A percentile compares a stretch with the other conserved stretches of the same genome.
phyloP scores from a whole-genome alignment of 73 alveolate genomes.

The Paramecium tetraurelia region DNA sequence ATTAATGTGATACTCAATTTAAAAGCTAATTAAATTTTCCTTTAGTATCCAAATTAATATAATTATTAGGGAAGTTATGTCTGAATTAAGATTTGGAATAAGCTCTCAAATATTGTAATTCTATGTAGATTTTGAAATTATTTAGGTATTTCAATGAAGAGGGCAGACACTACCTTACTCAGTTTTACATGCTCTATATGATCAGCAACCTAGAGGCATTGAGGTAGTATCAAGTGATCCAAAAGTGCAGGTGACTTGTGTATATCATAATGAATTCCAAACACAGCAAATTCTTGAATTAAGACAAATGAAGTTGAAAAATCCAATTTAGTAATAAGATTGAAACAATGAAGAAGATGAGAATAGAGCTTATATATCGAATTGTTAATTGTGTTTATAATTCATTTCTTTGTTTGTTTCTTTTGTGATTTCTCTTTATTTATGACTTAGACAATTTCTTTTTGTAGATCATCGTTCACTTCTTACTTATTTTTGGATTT shows the following conservation, averaged over 20 bases:
- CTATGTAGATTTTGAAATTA: not conserved
- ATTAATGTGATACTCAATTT: not conserved
- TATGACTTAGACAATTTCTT: not conserved
- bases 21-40: no score
- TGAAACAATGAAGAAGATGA: not conserved
- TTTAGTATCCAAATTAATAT: no score
- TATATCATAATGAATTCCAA: not conserved
- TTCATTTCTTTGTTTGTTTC: not conserved
- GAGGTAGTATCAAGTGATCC: not conserved
- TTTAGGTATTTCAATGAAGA: not conserved
- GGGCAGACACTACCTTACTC: constrained; percentile 3
- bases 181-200: not conserved
- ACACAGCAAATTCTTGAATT: not conserved
- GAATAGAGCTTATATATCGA: not conserved
- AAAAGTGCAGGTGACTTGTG: not conserved
- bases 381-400: not conserved
- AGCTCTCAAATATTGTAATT: not conserved
- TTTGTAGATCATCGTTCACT: not conserved
- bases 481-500: not conserved
- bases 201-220: constrained; percentile 11
- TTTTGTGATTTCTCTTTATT: not conserved
- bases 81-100: not conserved
- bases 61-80: not conserved
- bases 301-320: not conserved
- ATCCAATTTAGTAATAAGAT: not conserved